These are phyloP conservation scores for Teratosphaeria gauchensis DNA, from an alignment of 2,329 filamentous ascomycete genomes.

Conservation along the genomic window DNA sequence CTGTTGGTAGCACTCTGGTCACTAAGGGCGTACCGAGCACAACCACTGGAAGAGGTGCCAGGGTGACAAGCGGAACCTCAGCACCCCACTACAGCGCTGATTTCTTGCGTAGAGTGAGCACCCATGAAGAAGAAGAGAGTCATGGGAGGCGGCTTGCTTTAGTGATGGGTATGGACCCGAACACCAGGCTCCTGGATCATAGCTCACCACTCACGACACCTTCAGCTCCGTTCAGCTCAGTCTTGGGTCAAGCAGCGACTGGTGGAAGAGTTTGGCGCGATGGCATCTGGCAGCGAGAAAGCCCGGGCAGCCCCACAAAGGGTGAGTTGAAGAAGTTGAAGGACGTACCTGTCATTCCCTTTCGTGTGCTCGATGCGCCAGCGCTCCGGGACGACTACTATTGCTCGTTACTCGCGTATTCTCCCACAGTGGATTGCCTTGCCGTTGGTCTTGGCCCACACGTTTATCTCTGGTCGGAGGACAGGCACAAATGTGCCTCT, in stretches of 20 bases:
- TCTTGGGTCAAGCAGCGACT: background rate
- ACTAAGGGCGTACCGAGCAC: conserved; percentile 27
- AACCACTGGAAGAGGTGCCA: conserved; percentile 53
- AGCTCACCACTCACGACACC: conserved; percentile 26
- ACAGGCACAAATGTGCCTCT: conserved; percentile 35
- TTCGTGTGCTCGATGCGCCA: conserved; percentile 69
- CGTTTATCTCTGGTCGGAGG: conserved; percentile 85
- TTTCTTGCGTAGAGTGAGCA: conserved; percentile 38
- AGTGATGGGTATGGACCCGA: conserved; percentile 69
- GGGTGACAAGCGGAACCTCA: conserved; percentile 61
- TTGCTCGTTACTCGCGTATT: conserved; percentile 84
- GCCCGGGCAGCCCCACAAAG: conserved; percentile 1
- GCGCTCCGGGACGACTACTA: conserved; percentile 92
- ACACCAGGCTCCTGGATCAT: conserved; percentile 50
- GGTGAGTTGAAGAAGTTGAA: conserved; percentile 12
- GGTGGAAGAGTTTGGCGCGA: conserved; percentile 1
- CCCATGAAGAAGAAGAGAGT: conserved; percentile 29
- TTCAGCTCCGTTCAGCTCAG: background rate
- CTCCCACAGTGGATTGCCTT: conserved; percentile 59
- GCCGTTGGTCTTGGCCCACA: conserved; percentile 72
- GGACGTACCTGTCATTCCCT: conserved; percentile 22
- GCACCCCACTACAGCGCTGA: conserved; percentile 54
- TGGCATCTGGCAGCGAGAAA: conserved; percentile 11
- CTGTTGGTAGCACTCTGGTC: conserved; percentile 54
- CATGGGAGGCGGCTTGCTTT: conserved; percentile 68